Evolutionary conservation across 768 basidiomycete species (phyloP), one percentile per base, ranked within the genome.

Genomic region (Lentinula raphanica): DNA sequence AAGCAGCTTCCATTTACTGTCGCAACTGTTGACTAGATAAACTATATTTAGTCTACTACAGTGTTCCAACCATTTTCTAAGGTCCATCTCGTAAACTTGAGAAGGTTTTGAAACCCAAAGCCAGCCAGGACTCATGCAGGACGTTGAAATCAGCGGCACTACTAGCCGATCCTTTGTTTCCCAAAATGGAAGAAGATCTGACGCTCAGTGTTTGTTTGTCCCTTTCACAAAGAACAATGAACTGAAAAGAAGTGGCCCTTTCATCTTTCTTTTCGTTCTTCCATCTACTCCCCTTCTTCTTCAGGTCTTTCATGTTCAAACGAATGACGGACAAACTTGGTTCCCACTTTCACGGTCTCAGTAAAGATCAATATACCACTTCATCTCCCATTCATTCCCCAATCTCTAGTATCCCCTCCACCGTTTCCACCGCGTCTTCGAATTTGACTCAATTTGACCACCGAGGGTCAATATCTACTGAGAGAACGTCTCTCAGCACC

Each of bases 401-500:
- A 44, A 59, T 46, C 23, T 54, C 58, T 5, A 56, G 28, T 21
- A 56, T 56, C 21, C 38, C 59, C 9, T 56, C 54, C 63, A 46
- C 67, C 69, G 56, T 65, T 15, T 67, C 66, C 21, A 65, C 71
- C 56, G 67, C 69, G 46, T 61, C 67, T 29, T 66, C 71, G 32
- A 60, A 65, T 45, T 60, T 62, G 29, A 65, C 74, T 4, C 71
- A 76, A 35, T 79, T 76, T 59, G 86, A 82, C 61, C 79, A 86
- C 62, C 76, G 85, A 54, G 84, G 78, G 15, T 90, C 86, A 3
- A 80, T 89, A 69, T 89, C 88, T 1, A 88, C 84, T 0, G 76
- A 82, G 60, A 74, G 86, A 51, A 89, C 87, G 0, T 87, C 87
- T 3, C 63, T 73, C 19, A 69, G 69, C 45, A 23, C 51, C 5